A percentile compares a stretch with the other conserved stretches of the same genome.
Conservation (phyloP, 139 green algal species). For the Haematococcus sp. region DNA sequence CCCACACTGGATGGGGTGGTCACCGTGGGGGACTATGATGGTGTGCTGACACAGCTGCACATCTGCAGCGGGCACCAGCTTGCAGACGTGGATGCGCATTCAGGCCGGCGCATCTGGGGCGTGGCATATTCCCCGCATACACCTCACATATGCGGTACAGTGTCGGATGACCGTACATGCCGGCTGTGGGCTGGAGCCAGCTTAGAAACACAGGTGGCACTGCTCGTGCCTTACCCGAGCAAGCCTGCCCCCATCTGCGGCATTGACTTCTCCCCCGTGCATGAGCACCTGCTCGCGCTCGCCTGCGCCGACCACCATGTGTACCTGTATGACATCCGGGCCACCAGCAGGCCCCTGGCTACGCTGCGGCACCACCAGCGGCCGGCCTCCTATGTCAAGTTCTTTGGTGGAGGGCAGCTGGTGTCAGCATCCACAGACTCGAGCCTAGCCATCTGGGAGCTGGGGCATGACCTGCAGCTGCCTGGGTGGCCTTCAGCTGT, state of each 20-base stretch:
- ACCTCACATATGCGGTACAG: conserved; percentile 61
- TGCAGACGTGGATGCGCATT: conserved; percentile 70
- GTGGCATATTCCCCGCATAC: conserved; percentile 64
- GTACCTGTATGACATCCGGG: conserved; percentile 71
- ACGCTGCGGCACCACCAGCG: conserved; percentile 49
- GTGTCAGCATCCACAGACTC: conserved; percentile 85
- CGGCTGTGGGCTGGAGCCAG: conserved; percentile 65
- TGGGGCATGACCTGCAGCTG: conserved; percentile 12
- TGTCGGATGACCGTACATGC: conserved; percentile 83
- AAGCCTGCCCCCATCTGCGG: conserved; percentile 66
- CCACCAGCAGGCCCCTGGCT: conserved; percentile 27
- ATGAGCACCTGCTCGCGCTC: conserved; percentile 70
- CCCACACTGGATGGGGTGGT: conserved; percentile 51
- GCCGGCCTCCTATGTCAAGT: conserved; percentile 88
- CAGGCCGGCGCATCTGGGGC: conserved; percentile 78
- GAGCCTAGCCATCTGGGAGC: conserved; percentile 68
- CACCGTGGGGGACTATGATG: conserved; percentile 78
- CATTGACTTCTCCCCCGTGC: conserved; percentile 67
- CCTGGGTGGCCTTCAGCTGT: neutral
- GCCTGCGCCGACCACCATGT: conserved; percentile 77
- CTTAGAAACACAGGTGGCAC: conserved; percentile 25
- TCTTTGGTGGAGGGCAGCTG: conserved; percentile 52
- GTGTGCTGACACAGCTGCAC: conserved; percentile 59
- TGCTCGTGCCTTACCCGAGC: conserved; percentile 49
- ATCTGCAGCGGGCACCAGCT: conserved; percentile 44